phyloP scores from a whole-genome alignment of 768 basidiomycete species.

The Floccularia luteovirens region DNA sequence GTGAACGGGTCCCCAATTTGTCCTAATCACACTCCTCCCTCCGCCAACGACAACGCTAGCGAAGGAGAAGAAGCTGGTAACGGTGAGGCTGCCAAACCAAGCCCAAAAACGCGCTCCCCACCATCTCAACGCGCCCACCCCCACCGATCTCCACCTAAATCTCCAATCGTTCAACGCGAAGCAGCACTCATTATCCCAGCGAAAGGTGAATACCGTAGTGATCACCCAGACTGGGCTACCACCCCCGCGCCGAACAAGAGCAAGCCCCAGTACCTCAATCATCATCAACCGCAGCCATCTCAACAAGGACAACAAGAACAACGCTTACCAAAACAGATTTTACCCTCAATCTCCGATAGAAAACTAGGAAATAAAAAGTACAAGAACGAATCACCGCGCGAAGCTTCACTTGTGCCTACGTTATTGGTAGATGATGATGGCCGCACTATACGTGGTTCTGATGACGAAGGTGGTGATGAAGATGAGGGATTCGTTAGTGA shows the following conservation, averaged over 20 bases:
- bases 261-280: not conserved
- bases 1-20: constrained; percentile 20
- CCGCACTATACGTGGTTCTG: constrained; percentile 11
- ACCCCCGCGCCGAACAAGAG: not conserved
- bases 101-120: constrained; percentile 3
- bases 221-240: not conserved
- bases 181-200: not conserved
- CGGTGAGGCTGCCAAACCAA: constrained; percentile 4
- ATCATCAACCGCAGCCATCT: too few relatives aligned
- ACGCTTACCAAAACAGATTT: too few relatives aligned
- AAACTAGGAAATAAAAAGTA: constrained; percentile 2
- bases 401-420: constrained; percentile 14
- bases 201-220: not conserved
- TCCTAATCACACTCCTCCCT: constrained; percentile 12
- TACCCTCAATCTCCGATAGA: too few relatives aligned
- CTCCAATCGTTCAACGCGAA: not conserved
- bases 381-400: constrained; percentile 1
- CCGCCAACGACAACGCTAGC: constrained; percentile 4
- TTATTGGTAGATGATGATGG: constrained; percentile 17
- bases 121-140: not conserved
- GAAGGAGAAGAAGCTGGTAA: not conserved
- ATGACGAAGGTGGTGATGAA: too few relatives aligned
- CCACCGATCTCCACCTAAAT: not conserved
- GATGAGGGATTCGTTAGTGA: too few relatives aligned
- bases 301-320: too few relatives aligned